phyloP scores from a whole-genome alignment of 495 filamentous ascomycete species.

The Daldinia loculata region DNA sequence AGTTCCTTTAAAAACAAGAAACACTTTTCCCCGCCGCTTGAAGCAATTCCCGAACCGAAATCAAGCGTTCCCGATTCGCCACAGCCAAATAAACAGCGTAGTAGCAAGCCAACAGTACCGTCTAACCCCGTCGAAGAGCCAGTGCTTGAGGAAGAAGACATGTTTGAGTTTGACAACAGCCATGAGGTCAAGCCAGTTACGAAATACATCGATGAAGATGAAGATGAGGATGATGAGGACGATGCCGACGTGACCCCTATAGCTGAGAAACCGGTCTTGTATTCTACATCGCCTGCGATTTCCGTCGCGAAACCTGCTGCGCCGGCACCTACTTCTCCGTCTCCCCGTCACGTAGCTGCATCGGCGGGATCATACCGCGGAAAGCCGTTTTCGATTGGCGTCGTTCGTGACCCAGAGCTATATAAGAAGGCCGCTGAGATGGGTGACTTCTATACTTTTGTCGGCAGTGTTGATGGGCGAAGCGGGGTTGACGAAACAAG shows the following conservation, averaged over 20 bases:
- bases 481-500: constrained; percentile 52
- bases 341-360: constrained; percentile 28
- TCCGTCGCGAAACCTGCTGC: constrained; percentile 36
- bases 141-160: constrained; percentile 39
- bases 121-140: neutral
- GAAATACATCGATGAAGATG: constrained; percentile 40
- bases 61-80: neutral
- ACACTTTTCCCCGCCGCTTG: constrained; percentile 36
- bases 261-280: constrained; percentile 35
- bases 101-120: constrained; percentile 1
- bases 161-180: constrained; percentile 44
- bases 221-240: constrained; percentile 37
- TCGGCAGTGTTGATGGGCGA: constrained; percentile 56
- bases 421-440: constrained; percentile 56
- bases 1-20: constrained; percentile 45
- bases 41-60: constrained; percentile 16
- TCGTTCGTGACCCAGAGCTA: constrained; percentile 53
- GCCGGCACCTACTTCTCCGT: constrained; percentile 20
- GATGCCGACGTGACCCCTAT: constrained; percentile 36
- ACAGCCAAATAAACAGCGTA: neutral
- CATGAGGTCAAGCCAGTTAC: neutral
- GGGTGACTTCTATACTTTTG: constrained; percentile 55
- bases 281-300: constrained; percentile 35
- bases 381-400: constrained; percentile 44
- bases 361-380: constrained; percentile 57